Percentiles rank a stretch among this genome's conserved stretches.
Evolutionary conservation across 2,329 filamentous ascomycete species (phyloP).

Genomic region (Mycosphaerella sp.): DNA sequence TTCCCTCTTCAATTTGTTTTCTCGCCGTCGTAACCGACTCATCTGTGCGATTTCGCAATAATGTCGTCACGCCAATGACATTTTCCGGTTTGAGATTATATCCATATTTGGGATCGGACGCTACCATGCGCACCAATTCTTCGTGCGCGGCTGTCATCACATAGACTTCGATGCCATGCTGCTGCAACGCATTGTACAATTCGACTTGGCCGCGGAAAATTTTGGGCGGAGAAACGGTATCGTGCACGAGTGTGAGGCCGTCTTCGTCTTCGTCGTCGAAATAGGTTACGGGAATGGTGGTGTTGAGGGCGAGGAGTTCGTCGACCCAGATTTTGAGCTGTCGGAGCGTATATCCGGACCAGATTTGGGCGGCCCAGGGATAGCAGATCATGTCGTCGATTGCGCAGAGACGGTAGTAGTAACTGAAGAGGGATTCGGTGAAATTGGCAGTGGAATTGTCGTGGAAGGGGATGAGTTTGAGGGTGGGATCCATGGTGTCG

Average conservation of each 20-base stretch:
- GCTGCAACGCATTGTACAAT: slow-evolving; percentile 41
- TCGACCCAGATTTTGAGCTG: slow-evolving; percentile 45
- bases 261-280: slow-evolving; percentile 34
- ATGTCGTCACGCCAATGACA: slow-evolving; percentile 40
- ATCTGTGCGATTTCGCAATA: slow-evolving; percentile 32
- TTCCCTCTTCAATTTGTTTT: slow-evolving; percentile 37
- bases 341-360: slow-evolving; percentile 39
- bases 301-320: slow-evolving; percentile 42
- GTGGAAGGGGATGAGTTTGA: slow-evolving; percentile 41
- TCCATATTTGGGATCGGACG: slow-evolving; percentile 41
- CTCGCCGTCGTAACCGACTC: slow-evolving; percentile 35
- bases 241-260: slow-evolving; percentile 21
- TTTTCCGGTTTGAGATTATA: slow-evolving; percentile 43
- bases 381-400: slow-evolving; percentile 41
- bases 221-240: slow-evolving; percentile 33
- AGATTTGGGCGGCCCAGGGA: slow-evolving; percentile 41
- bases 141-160: slow-evolving; percentile 41
- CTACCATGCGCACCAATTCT: slow-evolving; percentile 44
- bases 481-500: slow-evolving; percentile 37
- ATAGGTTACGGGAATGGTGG: slow-evolving; percentile 35
- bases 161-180: slow-evolving; percentile 42
- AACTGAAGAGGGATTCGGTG: slow-evolving; percentile 42
- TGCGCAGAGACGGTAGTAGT: slow-evolving; percentile 42
- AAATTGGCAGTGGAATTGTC: slow-evolving; percentile 32
- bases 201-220: slow-evolving; percentile 40